Evolutionary conservation across 2,329 filamentous ascomycete species (phyloP), one percentile per base, ranked within the genome.

Genomic region (Claviceps maximensis): DNA sequence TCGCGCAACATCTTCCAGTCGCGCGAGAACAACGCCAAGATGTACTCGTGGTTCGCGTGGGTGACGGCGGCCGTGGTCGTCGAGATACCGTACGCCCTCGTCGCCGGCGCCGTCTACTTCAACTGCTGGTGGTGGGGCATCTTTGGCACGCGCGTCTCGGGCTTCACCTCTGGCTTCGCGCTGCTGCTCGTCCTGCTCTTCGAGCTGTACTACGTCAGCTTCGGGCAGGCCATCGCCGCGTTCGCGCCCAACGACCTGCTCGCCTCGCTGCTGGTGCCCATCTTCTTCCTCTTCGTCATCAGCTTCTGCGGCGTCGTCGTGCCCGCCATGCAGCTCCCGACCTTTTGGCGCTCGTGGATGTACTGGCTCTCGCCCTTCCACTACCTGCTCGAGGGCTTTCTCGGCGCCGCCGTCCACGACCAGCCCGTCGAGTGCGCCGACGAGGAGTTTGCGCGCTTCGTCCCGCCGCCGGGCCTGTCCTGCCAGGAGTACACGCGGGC

Each of bases 31-130:
- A 86, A 79, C n/a, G 80, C 84, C 17, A 89, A 89, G 65, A 88
- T 89, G 27, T 93, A 91, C 67, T 83, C 79, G 1, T 89, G 86
- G 86, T 67, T 78, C 15, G 83, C 85, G 0, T 87, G 86, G 67
- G 77, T 79, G 0, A 82, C 80, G 2, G 83, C 78, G 0, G 76
- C 78, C 1, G 76, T 89, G 5, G 58, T 87, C 1, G 82, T 78
- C 17, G 86, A 90, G 65, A 72, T 89, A 0, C 86, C 86, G 0
- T 88, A 87, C 58, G 76, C 78, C 0, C 68, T 88, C 13, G 63
- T 87, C 4, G 79, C 81, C 0, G 85, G 81, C 0, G 79, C 75
- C 0, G 52, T 69, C 1, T 69, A 69, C 57, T 69, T 63, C 42
- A 62, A 61, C 56, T 79, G 78, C 59, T 86, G 82, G 82, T 84